Base-by-base conservation (phyloP, 257 asterid genomes). In the Agastache rugosa region DNA sequence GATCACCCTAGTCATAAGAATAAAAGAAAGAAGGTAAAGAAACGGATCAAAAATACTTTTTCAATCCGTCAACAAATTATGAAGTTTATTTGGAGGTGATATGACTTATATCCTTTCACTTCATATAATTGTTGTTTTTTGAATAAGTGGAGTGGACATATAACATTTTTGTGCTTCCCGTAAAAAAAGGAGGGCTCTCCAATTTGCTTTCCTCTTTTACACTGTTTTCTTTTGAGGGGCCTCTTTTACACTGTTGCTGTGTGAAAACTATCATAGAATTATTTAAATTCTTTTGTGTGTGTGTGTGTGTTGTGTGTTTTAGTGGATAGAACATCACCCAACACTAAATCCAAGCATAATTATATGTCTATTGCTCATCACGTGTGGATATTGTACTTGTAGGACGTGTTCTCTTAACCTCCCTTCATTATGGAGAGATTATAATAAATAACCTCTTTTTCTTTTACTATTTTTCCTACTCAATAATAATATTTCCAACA, bases 351-450 rank as follows among this genome's bases (percentile, higher is more conserved):
- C 20, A 25, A 63, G 3, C 1, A 5, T 41, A 41, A 1, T 41
- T 64, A 12, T 66, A 25, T 10, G 20, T 44, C 17, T 31, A 25
- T 41, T 75, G 74, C 51, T 4, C 11, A 37, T 66, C 67, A 16
- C 14, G 15, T 41, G 56, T 68, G 17, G 35, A 15, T 63, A 39
- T 7, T 41, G 37, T 27, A 12, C 34, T 20, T 27, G 63, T 29
- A 59, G 44, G 59, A 76, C 80, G 80, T 69, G 80, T 62, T 69
- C 64, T 47, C 50, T 70, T 61, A 37, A 37, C 72, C 51, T 77
- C 72, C 76, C 50, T 62, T 62, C 50, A 48, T 76, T 76, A 6
- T 11, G 4, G 4, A 2, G 11, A 34, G 29, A 61, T 31, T 56
- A 37, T 11, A 60, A 60, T 44, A 27, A 41, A 22, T 55, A 31